Conservation (phyloP, 1,139 yeast genomes). For the Trichomonascaceae sp. region DNA sequence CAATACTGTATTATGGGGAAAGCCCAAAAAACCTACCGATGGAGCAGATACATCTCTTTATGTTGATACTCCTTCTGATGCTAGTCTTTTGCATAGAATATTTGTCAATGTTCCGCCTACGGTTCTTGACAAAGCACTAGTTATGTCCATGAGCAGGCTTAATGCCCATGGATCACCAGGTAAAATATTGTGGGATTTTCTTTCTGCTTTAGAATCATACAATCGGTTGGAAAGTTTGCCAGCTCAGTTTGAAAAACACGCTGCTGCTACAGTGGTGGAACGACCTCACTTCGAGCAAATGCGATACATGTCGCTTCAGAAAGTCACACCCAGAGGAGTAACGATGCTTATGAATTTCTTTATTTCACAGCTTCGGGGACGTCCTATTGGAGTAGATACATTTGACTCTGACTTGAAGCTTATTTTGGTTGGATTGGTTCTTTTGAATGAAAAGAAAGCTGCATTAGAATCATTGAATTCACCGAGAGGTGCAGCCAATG, state of each 20-base stretch:
- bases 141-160: slow-evolving; percentile 5
- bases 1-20: slow-evolving; percentile 13
- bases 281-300: slow-evolving; percentile 18
- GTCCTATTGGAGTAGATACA: background rate
- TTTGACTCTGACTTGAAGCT: slow-evolving; percentile 15
- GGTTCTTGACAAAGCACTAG: slow-evolving; percentile 8
- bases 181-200: slow-evolving; percentile 14
- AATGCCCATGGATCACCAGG: slow-evolving; percentile 10
- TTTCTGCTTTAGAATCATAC: slow-evolving; percentile 12
- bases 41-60: slow-evolving; percentile 11
- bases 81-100: slow-evolving; percentile 11
- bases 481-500: background rate
- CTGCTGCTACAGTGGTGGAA: slow-evolving; percentile 9
- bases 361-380: slow-evolving; percentile 6
- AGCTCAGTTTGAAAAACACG: slow-evolving; percentile 8
- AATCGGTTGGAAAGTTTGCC: slow-evolving; percentile 6
- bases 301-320: slow-evolving; percentile 15
- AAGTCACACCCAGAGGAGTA: slow-evolving; percentile 13
- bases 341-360: slow-evolving; percentile 8
- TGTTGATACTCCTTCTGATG: slow-evolving; percentile 9
- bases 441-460: slow-evolving; percentile 12
- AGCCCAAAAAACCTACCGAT: slow-evolving; percentile 4
- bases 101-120: slow-evolving; percentile 10
- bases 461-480: background rate
- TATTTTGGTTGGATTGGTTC: slow-evolving; percentile 12